These are phyloP conservation scores for Plenodomus tracheiphilus DNA, from an alignment of 2,329 filamentous ascomycete genomes.

Conservation along the genomic window DNA sequence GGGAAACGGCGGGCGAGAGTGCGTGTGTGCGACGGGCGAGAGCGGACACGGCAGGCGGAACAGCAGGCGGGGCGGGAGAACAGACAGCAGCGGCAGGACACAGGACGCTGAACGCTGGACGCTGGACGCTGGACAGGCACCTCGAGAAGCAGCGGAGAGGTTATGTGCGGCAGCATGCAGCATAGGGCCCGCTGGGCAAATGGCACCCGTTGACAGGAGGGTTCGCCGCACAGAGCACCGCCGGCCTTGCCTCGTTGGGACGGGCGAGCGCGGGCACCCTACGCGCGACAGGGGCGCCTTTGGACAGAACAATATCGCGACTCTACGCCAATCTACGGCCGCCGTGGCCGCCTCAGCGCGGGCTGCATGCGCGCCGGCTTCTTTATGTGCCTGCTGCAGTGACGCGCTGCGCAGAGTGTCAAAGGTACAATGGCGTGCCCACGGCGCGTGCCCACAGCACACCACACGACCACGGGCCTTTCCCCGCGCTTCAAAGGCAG, in stretches of 20 bases:
- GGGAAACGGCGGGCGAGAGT: background rate
- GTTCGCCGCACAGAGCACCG: constrained; percentile 18
- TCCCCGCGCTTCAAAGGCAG: too few species aligned
- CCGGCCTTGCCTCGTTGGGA: constrained; percentile 15
- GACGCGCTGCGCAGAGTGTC: background rate
- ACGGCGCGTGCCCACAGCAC: too few species aligned
- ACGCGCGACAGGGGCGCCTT: constrained; percentile 17
- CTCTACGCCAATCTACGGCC: constrained; percentile 1
- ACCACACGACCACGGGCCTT: too few species aligned
- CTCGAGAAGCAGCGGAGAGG: too few species aligned
- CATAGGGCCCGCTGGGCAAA: background rate
- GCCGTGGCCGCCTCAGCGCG: background rate
- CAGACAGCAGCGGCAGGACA: background rate
- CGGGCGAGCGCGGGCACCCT: constrained; percentile 8
- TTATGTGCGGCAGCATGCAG: background rate
- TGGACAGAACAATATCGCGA: constrained; percentile 8
- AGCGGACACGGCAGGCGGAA: background rate
- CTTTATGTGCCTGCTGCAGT: background rate
- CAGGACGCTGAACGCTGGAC: background rate
- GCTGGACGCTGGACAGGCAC: background rate
- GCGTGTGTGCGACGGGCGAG: background rate
- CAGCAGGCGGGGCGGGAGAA: background rate
- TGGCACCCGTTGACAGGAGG: constrained; percentile 1
- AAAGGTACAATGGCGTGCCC: too few species aligned
- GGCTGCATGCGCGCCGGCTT: background rate